Base-by-base conservation (phyloP, 257 asterid species). In the Echium plantagineum region DNA sequence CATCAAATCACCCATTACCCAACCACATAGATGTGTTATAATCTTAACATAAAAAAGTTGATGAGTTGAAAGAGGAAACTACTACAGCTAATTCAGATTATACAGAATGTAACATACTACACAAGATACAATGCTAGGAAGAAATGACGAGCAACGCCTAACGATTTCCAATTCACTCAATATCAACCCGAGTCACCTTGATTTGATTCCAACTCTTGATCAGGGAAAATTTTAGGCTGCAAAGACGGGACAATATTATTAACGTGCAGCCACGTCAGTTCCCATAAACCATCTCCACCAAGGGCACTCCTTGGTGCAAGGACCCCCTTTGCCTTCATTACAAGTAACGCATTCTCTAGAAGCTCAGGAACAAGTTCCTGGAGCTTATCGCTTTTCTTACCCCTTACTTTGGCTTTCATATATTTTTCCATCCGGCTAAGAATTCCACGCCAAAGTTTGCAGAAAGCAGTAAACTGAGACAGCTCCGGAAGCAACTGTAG, bases 201-300 rank as follows among this genome's bases (percentile, higher is more conserved):
- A 49, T 73, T 72, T 21, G 65, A 70, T 48, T 75, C 89, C 0
- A 73, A 59, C 31, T 81, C 86, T 42, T 77, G 79, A 74, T 70
- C 82, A 0, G 95, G 84, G 68, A 84, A 89, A 68, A 89, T 65
- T 60, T 83, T 89, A n/a, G 80, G 76, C 61, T 90, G 88, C 20
- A 90, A 69, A 62, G 91, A 79, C 15, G 96, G 96, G 35, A 72
- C 80, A 15, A 84, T 73, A 69, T 90, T 90, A 57, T 84, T 85
- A 71, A 90, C 96, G 9, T 90, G 94, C 79, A 90, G 66, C 97
- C 96, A 83, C 20, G 97, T 90, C 67, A 83, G 88, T 68, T 90
- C 96, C 96, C 94, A 90, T 57, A 90, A 75, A 62, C 89, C 83
- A 53, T 90, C 97, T 52, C 97, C 94, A 53, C 95, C 95, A 3